Base-by-base conservation (phyloP, 345 rosid species). In the Populus davidiana region DNA sequence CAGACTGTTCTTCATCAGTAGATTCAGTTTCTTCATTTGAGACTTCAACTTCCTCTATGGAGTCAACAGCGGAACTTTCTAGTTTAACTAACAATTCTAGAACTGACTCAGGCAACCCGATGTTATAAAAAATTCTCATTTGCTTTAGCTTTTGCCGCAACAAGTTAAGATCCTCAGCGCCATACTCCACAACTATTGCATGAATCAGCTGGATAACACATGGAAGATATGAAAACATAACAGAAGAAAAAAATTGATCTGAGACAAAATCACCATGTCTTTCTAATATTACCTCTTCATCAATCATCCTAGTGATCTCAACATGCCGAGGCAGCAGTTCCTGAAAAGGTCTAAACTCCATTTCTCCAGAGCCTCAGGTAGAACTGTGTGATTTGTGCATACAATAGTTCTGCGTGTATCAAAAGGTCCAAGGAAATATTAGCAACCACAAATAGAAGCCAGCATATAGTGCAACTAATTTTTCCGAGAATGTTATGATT, bases 361-460 rank as follows among this genome's bases (percentile, higher is more conserved):
- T 83, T 84, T 85, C 87, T 89, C 90, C 56, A 84, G 79, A 36
- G 91, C 89, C 86, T 85, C 90, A 5, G 89, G 90, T 44, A 89
- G 70, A 71, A 89, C 86, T 0, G 88, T 89, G 75, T 87, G 89
- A 71, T 89, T 85, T 21, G 91, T 85, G 78, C 85, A 89, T 29
- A 86, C 90, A 39, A 87, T 83, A 73, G 91, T 85, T 80, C 90
- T 85, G 81, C 23, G 71, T 54, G 49, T 33, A 12, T 49, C 29
- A 5, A 70, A 44, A 56, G 73, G 17, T 63, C 62, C 20, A 3
- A 69, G 18, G 36, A 72, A 29, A 6, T 81, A 14, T 39, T 29
- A 77, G 41, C n/a, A 31, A 66, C 64, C 64, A 29, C 43, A 47
- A 27, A 27, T 54, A 43, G 17, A 52, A 6, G 6, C 47, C 21